Percentiles rank a stretch among this genome's conserved stretches.
Evolutionary conservation across 345 rosid species (phyloP).

Genomic region (Syzygium aqueum): DNA sequence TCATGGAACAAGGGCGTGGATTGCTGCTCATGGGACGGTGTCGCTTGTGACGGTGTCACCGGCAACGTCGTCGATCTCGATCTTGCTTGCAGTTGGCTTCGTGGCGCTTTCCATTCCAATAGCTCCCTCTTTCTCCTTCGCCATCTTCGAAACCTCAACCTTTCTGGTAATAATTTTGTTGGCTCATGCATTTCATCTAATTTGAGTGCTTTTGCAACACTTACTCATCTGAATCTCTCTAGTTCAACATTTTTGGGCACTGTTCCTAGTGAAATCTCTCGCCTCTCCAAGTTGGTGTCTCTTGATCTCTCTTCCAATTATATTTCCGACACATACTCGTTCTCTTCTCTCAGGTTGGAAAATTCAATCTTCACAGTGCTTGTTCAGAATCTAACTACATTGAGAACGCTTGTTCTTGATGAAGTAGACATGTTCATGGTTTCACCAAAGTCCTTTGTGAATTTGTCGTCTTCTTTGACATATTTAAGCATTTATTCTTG

Average conservation of each 20-base stretch:
- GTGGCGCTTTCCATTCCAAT: not conserved
- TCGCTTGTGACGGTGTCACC: rapidly evolving
- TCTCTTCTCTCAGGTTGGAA: not conserved
- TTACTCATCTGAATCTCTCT: not conserved
- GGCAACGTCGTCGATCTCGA: rapidly evolving
- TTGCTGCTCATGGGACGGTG: not conserved
- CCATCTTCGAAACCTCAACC: not conserved
- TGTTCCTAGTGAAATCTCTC: rapidly evolving
- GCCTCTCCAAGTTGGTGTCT: not conserved
- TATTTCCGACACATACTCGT: too few relatives aligned
- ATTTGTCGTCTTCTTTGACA: not conserved
- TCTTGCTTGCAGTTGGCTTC: not conserved
- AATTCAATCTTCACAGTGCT: not conserved
- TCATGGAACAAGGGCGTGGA: not conserved
- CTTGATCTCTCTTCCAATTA: not conserved
- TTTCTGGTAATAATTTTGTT: rapidly evolving
- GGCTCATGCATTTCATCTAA: rapidly evolving
- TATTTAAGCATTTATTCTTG: rapidly evolving
- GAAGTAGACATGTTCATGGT: too few relatives aligned
- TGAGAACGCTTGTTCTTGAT: not conserved
- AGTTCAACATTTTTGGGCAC: rapidly evolving
- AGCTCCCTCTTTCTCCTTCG: not conserved
- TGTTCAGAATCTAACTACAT: not conserved
- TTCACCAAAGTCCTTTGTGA: not conserved
- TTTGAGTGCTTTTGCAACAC: not conserved